These are phyloP conservation scores for Colletotrichum camelliae DNA, from an alignment of 2,329 filamentous ascomycete species.

Conservation along the genomic window DNA sequence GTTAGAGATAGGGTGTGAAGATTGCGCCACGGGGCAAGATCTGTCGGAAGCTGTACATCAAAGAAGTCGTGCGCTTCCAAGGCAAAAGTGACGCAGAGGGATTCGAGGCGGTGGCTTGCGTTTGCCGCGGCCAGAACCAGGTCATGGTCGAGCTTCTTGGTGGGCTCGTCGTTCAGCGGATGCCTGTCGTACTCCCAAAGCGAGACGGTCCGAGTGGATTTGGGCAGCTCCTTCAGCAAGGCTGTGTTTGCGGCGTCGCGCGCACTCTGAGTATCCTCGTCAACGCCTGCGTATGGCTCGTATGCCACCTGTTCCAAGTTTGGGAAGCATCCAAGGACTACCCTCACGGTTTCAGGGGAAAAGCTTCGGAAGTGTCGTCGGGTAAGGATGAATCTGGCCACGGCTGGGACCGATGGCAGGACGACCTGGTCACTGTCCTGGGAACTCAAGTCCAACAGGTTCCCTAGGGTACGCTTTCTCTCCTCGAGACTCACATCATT, in stretches of 20 bases:
- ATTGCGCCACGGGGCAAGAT: accelerated
- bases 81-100: not conserved
- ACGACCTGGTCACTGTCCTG: not conserved
- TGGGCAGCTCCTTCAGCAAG: accelerated
- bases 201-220: not conserved
- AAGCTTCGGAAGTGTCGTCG: not conserved
- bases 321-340: not conserved
- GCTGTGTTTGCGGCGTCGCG: not conserved
- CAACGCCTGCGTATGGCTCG: not conserved
- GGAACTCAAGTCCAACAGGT: not conserved
- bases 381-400: not conserved
- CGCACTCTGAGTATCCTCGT: accelerated
- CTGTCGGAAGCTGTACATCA: not conserved
- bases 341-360: not conserved
- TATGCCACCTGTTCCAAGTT: not conserved
- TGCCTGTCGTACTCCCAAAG: not conserved
- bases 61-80: not conserved
- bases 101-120: not conserved
- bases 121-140: accelerated
- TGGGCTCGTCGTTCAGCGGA: not conserved
- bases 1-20: not conserved
- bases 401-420: not conserved
- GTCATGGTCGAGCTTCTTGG: not conserved
- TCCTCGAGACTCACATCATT: not conserved
- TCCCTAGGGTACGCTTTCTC: not conserved